Conservation (phyloP, 192 early-diverging fungal genomes). For the Coemansia sp. region DNA sequence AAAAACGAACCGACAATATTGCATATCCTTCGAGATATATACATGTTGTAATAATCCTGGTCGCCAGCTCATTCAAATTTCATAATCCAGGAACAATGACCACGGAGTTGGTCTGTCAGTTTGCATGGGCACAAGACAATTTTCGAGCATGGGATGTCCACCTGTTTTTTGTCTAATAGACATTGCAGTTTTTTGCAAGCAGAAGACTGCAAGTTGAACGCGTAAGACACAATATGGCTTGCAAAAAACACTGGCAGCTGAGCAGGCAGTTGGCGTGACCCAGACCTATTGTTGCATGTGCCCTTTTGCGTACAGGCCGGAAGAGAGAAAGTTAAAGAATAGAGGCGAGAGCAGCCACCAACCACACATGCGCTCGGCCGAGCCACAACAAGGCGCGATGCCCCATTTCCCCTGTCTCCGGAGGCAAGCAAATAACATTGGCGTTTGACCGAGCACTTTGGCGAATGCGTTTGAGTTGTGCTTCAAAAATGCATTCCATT, state of each 20-base stretch:
- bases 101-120: constrained; percentile 1
- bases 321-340: background rate
- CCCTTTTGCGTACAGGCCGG: constrained; percentile 1
- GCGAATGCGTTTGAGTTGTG: background rate
- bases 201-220: background rate
- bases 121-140: background rate
- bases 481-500: background rate
- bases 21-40: background rate
- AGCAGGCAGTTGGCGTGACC: background rate
- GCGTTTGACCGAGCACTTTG: background rate
- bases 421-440: background rate
- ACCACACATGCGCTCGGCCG: background rate
- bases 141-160: background rate
- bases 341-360: background rate
- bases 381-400: background rate
- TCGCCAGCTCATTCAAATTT: background rate
- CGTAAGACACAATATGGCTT: background rate
- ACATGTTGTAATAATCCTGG: background rate
- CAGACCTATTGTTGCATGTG: background rate
- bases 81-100: background rate
- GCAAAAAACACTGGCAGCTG: background rate
- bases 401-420: background rate
- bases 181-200: background rate
- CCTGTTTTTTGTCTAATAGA: background rate
- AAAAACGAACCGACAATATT: background rate